Conservation (phyloP, 1,284 basidiomycete species). For the Ceratobasidium sp. region DNA sequence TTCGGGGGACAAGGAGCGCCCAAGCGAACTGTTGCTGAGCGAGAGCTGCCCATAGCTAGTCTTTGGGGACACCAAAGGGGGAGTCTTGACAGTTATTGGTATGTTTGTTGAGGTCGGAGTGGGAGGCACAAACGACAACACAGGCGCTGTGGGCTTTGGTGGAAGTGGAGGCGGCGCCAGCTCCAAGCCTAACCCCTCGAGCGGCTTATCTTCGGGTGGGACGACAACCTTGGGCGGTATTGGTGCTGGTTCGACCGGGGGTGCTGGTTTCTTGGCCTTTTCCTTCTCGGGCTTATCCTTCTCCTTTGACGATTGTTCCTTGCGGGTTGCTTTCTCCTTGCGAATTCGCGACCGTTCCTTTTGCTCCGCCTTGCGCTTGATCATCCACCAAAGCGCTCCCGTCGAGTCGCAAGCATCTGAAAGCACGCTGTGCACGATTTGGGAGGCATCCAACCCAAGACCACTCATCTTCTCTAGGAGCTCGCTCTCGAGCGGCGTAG, state of each 20-base stretch:
- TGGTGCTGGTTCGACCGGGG: neutral
- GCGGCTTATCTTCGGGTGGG: neutral
- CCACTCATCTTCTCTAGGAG: conserved; percentile 79
- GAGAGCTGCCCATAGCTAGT: conserved; percentile 28
- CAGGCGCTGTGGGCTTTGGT: conserved; percentile 59
- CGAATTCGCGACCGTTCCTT: conserved; percentile 63
- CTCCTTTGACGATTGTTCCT: conserved; percentile 40
- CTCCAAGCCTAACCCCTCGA: conserved; percentile 25
- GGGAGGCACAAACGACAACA: conserved; percentile 63
- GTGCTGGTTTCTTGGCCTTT: conserved; percentile 51
- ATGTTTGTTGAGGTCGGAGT: conserved; percentile 42
- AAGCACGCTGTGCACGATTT: conserved; percentile 92
- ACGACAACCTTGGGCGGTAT: conserved; percentile 2
- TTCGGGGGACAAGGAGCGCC: conserved; percentile 44
- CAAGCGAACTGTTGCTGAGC: conserved; percentile 32
- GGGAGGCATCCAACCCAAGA: conserved; percentile 92
- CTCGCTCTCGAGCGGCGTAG: conserved; percentile 82
- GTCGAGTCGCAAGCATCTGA: conserved; percentile 93
- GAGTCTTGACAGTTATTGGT: conserved; percentile 26
- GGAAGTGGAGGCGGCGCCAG: conserved; percentile 29
- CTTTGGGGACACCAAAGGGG: conserved; percentile 29
- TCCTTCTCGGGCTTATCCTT: conserved; percentile 51
- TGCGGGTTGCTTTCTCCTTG: conserved; percentile 54
- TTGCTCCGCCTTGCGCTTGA: conserved; percentile 82
- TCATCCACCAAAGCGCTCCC: conserved; percentile 96